Conservation (phyloP, 352 stramenopile genomes). For the Globisporangium orthogonon region DNA sequence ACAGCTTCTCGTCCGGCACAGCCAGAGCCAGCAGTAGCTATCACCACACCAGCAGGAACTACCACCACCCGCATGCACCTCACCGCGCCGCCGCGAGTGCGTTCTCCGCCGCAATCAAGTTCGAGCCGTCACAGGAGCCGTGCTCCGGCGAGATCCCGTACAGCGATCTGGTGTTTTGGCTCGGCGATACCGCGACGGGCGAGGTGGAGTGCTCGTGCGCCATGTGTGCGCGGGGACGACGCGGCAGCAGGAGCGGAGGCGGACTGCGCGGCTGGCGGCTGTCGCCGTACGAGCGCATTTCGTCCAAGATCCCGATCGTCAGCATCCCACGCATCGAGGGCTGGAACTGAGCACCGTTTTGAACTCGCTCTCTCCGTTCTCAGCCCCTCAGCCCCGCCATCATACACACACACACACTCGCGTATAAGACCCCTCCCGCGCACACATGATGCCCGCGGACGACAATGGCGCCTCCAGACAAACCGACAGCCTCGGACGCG, state of each 20-base stretch:
- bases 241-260: too few species aligned
- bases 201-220: constrained; percentile 39
- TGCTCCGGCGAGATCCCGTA: constrained; percentile 51
- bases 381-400: too few species aligned
- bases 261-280: constrained; percentile 11
- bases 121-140: constrained; percentile 46
- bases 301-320: constrained; percentile 52
- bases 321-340: constrained; percentile 53
- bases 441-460: neutral
- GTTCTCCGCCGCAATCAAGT: constrained; percentile 5
- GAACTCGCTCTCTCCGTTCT: neutral
- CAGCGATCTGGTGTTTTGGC: constrained; percentile 51
- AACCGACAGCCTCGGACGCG: neutral
- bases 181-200: constrained; percentile 38
- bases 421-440: too few species aligned
- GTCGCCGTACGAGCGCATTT: constrained; percentile 37
- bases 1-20: neutral
- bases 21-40: neutral
- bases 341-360: constrained; percentile 36
- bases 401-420: too few species aligned
- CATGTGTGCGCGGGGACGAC: constrained; percentile 16
- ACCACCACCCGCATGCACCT: neutral
- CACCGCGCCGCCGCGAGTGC: neutral
- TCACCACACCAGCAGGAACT: neutral
- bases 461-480: neutral